Evolutionary conservation across 345 rosid genomes (phyloP).

Genomic region (Pelargonium nanum): DNA sequence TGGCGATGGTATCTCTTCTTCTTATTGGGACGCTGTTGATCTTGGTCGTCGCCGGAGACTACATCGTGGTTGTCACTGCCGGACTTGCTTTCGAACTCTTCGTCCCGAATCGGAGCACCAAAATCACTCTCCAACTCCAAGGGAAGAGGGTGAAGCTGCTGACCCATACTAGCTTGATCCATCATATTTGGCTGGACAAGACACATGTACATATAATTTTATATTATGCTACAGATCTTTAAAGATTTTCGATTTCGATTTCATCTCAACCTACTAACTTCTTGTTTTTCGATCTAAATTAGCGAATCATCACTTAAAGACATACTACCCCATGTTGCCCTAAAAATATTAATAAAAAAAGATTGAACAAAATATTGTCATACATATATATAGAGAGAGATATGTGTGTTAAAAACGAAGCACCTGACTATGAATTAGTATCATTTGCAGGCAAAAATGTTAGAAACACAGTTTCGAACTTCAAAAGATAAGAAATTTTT

Average conservation of each 20-base stretch:
- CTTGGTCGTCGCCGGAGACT: conserved; percentile 71
- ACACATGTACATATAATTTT: background rate
- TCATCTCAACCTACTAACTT: too few relatives aligned
- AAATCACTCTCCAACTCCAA: conserved; percentile 48
- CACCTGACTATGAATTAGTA: too few relatives aligned
- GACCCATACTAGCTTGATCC: conserved; percentile 38
- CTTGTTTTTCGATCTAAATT: conserved; percentile 28
- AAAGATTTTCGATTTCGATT: too few relatives aligned
- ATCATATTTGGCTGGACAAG: conserved; percentile 47
- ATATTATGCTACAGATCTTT: background rate
- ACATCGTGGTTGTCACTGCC: conserved; percentile 93
- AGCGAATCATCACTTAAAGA: conserved; percentile 14
- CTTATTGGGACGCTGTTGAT: conserved; percentile 53
- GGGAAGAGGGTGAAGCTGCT: conserved; percentile 39
- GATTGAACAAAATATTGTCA: too few relatives aligned
- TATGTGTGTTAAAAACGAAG: too few relatives aligned
- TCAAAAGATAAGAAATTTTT: too few relatives aligned
- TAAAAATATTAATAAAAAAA: too few relatives aligned
- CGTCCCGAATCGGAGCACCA: conserved; percentile 31
- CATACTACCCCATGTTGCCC: too few relatives aligned
- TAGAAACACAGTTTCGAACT: too few relatives aligned
- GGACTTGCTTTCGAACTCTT: conserved; percentile 66
- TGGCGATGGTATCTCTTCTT: conserved; percentile 96
- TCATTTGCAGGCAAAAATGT: too few relatives aligned
- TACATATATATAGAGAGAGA: too few relatives aligned